These are phyloP conservation scores for Fraxinus anomala DNA, from an alignment of 257 asterid species.

Conservation along the genomic window DNA sequence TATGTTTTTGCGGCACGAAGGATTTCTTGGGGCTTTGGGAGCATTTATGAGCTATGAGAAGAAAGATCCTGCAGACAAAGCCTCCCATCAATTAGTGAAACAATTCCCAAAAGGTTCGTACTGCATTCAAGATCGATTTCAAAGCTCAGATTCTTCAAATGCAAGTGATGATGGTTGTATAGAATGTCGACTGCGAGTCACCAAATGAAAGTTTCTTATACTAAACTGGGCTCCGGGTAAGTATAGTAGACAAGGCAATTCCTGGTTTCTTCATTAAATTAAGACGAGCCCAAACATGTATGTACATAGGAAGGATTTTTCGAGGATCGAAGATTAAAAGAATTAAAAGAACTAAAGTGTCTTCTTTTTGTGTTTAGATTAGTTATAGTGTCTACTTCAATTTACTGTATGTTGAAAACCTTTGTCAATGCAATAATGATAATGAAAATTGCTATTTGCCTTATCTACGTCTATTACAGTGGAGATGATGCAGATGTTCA, in stretches of 20 bases:
- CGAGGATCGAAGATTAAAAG: background rate
- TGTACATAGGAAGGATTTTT: background rate
- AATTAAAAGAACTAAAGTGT: background rate
- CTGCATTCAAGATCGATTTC: constrained; percentile 33
- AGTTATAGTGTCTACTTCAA: background rate
- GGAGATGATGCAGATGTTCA: background rate
- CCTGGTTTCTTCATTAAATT: constrained; percentile 24
- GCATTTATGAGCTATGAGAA: constrained; percentile 61
- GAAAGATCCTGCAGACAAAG: constrained; percentile 40
- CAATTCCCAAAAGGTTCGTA: constrained; percentile 28
- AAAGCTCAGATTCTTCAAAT: constrained; percentile 38
- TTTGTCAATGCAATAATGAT: background rate
- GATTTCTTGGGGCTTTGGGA: constrained; percentile 87
- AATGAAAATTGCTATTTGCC: background rate
- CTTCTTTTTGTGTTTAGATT: background rate
- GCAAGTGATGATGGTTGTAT: constrained; percentile 46
- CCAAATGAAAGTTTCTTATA: constrained; percentile 23
- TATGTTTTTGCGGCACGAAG: constrained; percentile 79
- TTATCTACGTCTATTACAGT: background rate
- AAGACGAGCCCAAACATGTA: background rate
- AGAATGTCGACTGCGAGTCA: constrained; percentile 51
- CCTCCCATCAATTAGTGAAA: constrained; percentile 31
- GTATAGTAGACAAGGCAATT: constrained; percentile 15
- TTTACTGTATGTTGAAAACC: background rate
- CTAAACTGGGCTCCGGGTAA: background rate